Evolutionary conservation across 768 basidiomycete genomes (phyloP), one percentile per base, ranked within the genome.

Genomic region (Mycena amicta): DNA sequence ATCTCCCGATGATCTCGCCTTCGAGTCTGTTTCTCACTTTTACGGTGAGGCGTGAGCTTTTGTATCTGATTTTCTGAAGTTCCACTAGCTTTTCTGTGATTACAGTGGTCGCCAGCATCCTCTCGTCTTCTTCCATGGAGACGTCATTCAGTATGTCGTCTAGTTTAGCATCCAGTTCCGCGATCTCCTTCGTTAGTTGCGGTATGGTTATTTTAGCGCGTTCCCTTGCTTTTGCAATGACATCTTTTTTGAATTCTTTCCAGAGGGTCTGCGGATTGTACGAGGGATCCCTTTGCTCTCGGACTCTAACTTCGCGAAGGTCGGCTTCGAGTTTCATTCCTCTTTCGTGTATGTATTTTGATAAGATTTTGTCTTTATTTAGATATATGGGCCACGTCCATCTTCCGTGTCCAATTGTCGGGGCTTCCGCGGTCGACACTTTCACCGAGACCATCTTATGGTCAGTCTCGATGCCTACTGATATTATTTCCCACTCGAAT

Each of bases 361-460:
- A 13, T 1, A 56, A 26, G 18, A 39, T 27, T 13, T 60, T 57
- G 45, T 73, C 67, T 52, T 65, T 67, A 0, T 67, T 37, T 13
- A 68, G 8, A 40, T 56, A 55, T 22, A 3, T 25, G 3, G 70
- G 71, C 1, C 73, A 63, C 1, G 60, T 39, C 73, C 75, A 76
- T 30, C 73, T 53, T 5, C 74, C 77, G 53, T 61, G 64, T 0
- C 74, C 75, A 22, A 69, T 63, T n/a, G 55, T 43, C 18, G 76
- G 71, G 18, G 66, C 45, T 15, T 53, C 51, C 3, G 60, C 59
- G 25, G 62, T 61, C 5, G 62, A 37, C 1, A 74, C 18, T 22
- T 63, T 28, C 0, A 68, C 65, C 16, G 59, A 62, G 1, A 74
- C 69, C 50, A 77, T 59, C 2, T 55, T 26, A 55, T 77, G 77